Base-by-base conservation (phyloP, 768 basidiomycete species). In the Boletus sp. region DNA sequence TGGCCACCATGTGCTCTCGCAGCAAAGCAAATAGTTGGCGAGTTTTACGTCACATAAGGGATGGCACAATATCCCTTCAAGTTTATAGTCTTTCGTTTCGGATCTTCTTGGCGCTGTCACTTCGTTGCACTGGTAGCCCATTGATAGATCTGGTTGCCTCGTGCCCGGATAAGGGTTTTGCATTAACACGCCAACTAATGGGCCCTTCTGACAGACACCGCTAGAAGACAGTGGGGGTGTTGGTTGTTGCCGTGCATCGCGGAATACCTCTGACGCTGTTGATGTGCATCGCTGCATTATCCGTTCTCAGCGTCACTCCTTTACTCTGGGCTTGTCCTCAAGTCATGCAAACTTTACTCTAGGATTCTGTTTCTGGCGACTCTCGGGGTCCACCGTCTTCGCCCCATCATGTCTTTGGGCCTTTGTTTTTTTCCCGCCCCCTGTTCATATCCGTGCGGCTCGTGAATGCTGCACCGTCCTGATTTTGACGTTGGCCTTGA, bases 101-200 rank as follows among this genome's bases (percentile, higher is more conserved):
- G 43, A 42, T 46, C n/a, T 34, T 27, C 29, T 48, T 52, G 47
- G 17, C 14, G 33, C 32, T 38, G 47, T 48, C 49, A 9, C 42
- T 46, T 37, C n/a, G 37, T n/a, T 30, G 54, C 32, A 35, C 32
- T 32, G 41, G 37, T 44, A 21, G 10, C 50, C 15, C 38, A 32
- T 17, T 40, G 46, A 55, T 39, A 17, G 40, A 39, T 53, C 43
- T 49, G 33, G 40, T 41, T 42, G 33, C 55, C 60, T 62, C 45
- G 54, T 67, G 56, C 48, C 54, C 54, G 47, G 58, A 51, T 39
- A 43, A 60, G 38, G 55, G 44, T 53, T 54, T 55, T 50, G 27
- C 41, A 5, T 37, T 23, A 27, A 41, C 30, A 23, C 14, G 25
- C n/a, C n/a, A 23, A 49, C 43, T 35, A 39, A 56, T 41, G 38